A percentile compares a stretch with the other conserved stretches of the same genome.
phyloP scores from a whole-genome alignment of 2,329 filamentous ascomycete genomes.

The Hymenoscyphus repandus region DNA sequence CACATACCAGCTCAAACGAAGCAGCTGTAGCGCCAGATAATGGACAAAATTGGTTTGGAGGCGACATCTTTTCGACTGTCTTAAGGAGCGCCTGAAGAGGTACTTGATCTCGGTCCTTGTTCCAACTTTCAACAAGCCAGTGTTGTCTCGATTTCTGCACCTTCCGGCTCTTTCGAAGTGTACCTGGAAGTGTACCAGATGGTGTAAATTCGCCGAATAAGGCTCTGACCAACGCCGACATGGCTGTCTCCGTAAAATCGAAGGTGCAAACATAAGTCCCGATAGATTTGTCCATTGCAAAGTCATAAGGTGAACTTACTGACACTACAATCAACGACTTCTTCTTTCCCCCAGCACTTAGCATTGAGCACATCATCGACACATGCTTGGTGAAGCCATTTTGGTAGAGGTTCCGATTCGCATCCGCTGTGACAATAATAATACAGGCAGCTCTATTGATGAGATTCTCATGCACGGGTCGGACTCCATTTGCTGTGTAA shows the following conservation, averaged over 20 bases:
- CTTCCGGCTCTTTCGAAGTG: conserved; percentile 81
- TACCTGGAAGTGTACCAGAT: conserved; percentile 59
- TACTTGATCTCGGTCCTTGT: conserved; percentile 68
- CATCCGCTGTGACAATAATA: conserved; percentile 87
- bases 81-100: conserved; percentile 73
- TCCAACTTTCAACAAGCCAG: conserved; percentile 89
- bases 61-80: conserved; percentile 60
- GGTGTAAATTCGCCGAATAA: conserved; percentile 70
- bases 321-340: conserved; percentile 89
- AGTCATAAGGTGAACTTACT: conserved; percentile 94
- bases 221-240: conserved; percentile 77
- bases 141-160: conserved; percentile 84
- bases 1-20: conserved; percentile 63
- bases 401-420: conserved; percentile 90
- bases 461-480: conserved; percentile 88
- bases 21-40: conserved; percentile 64
- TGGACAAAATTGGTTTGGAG: conserved; percentile 57
- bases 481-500: conserved; percentile 87
- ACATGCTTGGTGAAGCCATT: conserved; percentile 94
- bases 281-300: conserved; percentile 85
- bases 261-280: conserved; percentile 94
- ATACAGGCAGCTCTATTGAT: conserved; percentile 85
- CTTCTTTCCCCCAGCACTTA: conserved; percentile 70
- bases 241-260: conserved; percentile 89
- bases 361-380: conserved; percentile 88